Evolutionary conservation across 805 yeast genomes (phyloP).

Genomic region (Candida ponderosae): DNA sequence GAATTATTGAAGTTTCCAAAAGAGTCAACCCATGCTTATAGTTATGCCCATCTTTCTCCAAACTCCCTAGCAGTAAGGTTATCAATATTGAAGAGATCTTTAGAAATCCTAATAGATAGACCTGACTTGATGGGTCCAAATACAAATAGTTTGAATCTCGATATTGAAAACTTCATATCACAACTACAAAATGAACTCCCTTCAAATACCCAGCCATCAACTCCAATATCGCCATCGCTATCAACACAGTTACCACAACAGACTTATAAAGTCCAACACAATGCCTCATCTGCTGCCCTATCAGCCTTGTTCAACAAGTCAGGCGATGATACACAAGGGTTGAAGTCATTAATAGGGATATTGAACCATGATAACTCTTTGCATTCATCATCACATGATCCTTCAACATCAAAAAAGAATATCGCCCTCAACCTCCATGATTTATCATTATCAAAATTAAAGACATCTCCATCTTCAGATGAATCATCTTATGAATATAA

Average conservation of each 20-base stretch:
- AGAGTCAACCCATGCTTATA: slow-evolving; percentile 77
- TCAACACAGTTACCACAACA: too few species aligned
- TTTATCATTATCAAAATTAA: slow-evolving; percentile 38
- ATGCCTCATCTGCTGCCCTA: slow-evolving; percentile 32
- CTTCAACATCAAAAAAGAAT: slow-evolving; percentile 24
- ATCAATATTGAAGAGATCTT: slow-evolving; percentile 65
- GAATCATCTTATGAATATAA: slow-evolving; percentile 11
- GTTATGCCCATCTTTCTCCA: slow-evolving; percentile 77
- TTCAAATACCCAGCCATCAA: not conserved
- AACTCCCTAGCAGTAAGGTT: slow-evolving; percentile 71
- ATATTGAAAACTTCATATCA: slow-evolving; percentile 18
- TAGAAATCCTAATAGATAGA: slow-evolving; percentile 52
- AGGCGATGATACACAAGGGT: slow-evolving; percentile 10
- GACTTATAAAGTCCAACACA: slow-evolving; percentile 20
- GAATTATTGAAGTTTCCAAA: slow-evolving; percentile 61
- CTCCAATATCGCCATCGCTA: slow-evolving; percentile 1
- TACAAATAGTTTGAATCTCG: slow-evolving; percentile 10
- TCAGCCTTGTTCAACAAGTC: slow-evolving; percentile 22
- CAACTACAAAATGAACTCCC: slow-evolving; percentile 13
- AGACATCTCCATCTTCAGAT: not conserved
- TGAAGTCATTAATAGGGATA: slow-evolving; percentile 40
- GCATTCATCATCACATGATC: slow-evolving; percentile 12
- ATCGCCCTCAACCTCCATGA: slow-evolving; percentile 50
- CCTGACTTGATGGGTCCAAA: slow-evolving; percentile 15
- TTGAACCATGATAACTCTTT: slow-evolving; percentile 27